Base-by-base conservation (phyloP, 2,329 filamentous ascomycete genomes). In the Fusarium pseudoanthophilum region DNA sequence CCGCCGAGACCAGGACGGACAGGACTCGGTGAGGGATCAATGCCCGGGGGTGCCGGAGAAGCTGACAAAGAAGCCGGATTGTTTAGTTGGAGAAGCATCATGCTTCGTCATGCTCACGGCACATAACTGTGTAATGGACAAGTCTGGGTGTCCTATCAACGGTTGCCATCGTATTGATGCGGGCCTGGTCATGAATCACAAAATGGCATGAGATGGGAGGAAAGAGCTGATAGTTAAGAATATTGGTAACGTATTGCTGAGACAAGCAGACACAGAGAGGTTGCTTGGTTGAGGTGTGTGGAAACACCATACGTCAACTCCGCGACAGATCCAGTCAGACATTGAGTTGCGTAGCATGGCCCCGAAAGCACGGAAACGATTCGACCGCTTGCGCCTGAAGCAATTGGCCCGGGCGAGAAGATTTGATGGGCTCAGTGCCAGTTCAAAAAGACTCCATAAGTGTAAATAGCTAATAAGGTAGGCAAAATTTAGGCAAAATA, bases 21-120 rank as follows among this genome's bases (percentile, higher is more conserved):
- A 69, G 66, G 37, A 75, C 73, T 77, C 70, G 76, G 73, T 78
- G 75, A 76, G 59, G 52, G 52, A 68, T 77, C 52, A 55, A 75
- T 60, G 70, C 64, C 69, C 76, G 76, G 72, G 32, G 70, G 37
- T 71, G 63, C 74, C 76, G 76, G 73, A 64, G 51, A 53, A 64
- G 66, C 69, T 75, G 64, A 75, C 68, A 75, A 73, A 66, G 59
- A 65, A 59, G 62, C 60, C 62, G 67, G 57, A 62, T 45, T 64
- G 69, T 73, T 67, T 69, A 63, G 65, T 64, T 70, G 43, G 56
- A 67, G 58, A 67, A 73, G 65, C 60, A 73, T 53, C 39, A 49
- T 73, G 72, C 72, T 75, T 74, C 72, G 72, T 74, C 69, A 74
- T 74, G 72, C 65, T 74, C 72, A 75, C 61, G 55, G 52, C 66